Conservation (phyloP, 768 basidiomycete genomes). For the Rhizopogon vulgaris region DNA sequence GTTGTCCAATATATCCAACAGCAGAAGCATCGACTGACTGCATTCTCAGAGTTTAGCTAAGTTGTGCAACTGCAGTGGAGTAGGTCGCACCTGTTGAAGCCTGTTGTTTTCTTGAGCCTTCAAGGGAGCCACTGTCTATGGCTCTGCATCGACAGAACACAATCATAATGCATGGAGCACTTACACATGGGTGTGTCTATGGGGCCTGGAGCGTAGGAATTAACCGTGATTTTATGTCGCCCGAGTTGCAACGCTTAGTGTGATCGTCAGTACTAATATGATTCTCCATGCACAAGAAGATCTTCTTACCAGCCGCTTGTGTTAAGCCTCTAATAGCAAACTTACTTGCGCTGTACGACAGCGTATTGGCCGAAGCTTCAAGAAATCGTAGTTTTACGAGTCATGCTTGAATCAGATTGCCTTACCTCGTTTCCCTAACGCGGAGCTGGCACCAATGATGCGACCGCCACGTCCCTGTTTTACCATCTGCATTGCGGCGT, state of each 20-base stretch:
- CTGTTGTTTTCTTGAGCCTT: not conserved
- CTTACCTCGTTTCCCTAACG: slow-evolving; percentile 4
- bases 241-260: slow-evolving; percentile 23
- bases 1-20: slow-evolving; percentile 15
- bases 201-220: slow-evolving; percentile 34
- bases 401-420: not conserved
- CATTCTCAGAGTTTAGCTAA: not conserved
- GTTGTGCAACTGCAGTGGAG: not conserved
- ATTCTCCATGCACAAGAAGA: not conserved
- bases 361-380: not conserved
- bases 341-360: slow-evolving; percentile 31
- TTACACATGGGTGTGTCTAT: slow-evolving; percentile 27
- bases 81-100: not conserved
- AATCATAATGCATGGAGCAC: not conserved
- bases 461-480: slow-evolving; percentile 45
- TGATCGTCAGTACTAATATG: not conserved
- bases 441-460: slow-evolving; percentile 39
- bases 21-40: not conserved
- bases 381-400: not conserved
- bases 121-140: not conserved
- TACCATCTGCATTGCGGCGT: slow-evolving; percentile 59
- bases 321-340: slow-evolving; percentile 37
- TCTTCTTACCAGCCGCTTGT: slow-evolving; percentile 28
- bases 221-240: slow-evolving; percentile 30
- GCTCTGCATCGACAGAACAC: not conserved